These are phyloP conservation scores for Leccinellum rugosiceps DNA, from an alignment of 768 basidiomycete genomes.

Conservation along the genomic window DNA sequence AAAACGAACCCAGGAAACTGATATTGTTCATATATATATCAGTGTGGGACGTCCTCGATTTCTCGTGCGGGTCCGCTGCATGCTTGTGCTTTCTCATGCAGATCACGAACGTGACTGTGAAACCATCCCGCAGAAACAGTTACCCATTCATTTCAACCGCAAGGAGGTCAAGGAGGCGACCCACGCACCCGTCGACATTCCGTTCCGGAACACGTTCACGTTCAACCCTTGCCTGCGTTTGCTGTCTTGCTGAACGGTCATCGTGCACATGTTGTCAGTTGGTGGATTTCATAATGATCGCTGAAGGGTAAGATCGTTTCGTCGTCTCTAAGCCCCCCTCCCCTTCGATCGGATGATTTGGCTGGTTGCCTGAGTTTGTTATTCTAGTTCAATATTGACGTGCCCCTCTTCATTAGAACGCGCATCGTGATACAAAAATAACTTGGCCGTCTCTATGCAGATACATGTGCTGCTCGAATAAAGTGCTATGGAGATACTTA, in stretches of 20 bases:
- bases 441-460: constrained; percentile 9
- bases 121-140: constrained; percentile 51
- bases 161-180: constrained; percentile 62
- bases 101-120: no score
- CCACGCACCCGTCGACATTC: constrained; percentile 62
- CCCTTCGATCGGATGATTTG: neutral
- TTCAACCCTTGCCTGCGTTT: no score
- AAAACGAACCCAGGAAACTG: neutral
- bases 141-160: constrained; percentile 70
- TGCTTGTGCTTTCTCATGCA: no score
- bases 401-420: constrained; percentile 13
- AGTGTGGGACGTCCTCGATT: constrained; percentile 80
- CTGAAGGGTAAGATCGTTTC: constrained; percentile 55
- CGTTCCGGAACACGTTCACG: no score
- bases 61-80: constrained; percentile 48
- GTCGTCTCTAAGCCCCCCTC: neutral
- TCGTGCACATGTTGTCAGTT: no score
- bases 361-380: neutral
- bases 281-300: constrained; percentile 70
- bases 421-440: constrained; percentile 66
- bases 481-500: no score
- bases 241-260: no score
- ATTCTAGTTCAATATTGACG: neutral
- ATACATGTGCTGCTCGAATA: neutral
- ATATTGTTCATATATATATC: neutral